These are phyloP conservation scores for Aaosphaeria pasadenensis DNA, from an alignment of 2,329 filamentous ascomycete genomes.

Conservation along the genomic window DNA sequence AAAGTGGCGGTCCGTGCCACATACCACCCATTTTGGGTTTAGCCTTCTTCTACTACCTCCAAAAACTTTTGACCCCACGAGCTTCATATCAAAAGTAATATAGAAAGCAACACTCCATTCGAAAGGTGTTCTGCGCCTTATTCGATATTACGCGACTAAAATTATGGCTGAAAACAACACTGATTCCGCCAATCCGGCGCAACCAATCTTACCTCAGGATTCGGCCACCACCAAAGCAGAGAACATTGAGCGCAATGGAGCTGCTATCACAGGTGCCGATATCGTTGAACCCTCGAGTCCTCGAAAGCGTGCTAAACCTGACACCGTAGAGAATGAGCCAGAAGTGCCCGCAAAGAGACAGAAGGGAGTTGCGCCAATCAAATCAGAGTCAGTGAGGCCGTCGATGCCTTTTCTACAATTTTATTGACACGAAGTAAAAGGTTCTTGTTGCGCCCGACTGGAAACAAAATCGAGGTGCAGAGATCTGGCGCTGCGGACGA, in stretches of 20 bases:
- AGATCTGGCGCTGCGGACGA: constrained; percentile 43
- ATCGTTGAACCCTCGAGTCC: constrained; percentile 29
- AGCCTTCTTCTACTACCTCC: not conserved
- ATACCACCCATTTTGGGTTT: not conserved
- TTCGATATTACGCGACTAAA: not conserved
- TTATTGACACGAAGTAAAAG: constrained; percentile 22
- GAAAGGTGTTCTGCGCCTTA: not conserved
- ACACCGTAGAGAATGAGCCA: constrained; percentile 10
- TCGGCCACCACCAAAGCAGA: constrained; percentile 40
- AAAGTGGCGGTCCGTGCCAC: constrained; percentile 3
- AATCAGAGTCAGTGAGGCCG: constrained; percentile 59
- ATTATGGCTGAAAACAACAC: constrained; percentile 1
- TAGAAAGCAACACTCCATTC: not conserved
- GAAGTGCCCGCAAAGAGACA: constrained; percentile 21
- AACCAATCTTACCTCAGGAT: constrained; percentile 31
- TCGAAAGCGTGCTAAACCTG: constrained; percentile 28
- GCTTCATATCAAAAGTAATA: not conserved
- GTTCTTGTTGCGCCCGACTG: constrained; percentile 29
- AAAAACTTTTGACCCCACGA: not conserved
- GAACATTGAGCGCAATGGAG: constrained; percentile 34
- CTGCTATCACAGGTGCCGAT: constrained; percentile 18
- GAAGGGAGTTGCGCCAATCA: constrained; percentile 66
- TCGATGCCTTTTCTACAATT: constrained; percentile 2
- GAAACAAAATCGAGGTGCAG: constrained; percentile 18
- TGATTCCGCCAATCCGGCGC: constrained; percentile 27